phyloP scores from a whole-genome alignment of 257 asterid genomes.

The Solanum clarkiae region DNA sequence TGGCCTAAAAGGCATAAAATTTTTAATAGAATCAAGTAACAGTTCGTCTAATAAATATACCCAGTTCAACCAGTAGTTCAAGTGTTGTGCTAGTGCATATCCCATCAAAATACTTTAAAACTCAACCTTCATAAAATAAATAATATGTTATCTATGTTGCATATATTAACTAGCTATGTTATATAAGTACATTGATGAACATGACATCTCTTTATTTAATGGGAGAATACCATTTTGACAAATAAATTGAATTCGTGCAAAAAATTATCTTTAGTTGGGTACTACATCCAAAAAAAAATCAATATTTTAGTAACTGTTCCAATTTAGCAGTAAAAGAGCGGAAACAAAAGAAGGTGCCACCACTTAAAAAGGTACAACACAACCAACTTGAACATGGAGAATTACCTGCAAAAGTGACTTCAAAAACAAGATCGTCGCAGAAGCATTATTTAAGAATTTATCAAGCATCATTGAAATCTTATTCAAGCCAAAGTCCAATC shows the following conservation, averaged over 20 bases:
- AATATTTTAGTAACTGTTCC: background rate
- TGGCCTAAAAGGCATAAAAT: background rate
- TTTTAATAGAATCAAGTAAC: background rate
- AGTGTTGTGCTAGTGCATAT: background rate
- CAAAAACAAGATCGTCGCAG: conserved; percentile 53
- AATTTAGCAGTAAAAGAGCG: background rate
- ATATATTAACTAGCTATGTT: background rate
- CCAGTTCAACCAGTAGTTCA: background rate
- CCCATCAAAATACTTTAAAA: background rate
- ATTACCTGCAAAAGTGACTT: conserved; percentile 76
- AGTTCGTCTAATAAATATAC: background rate
- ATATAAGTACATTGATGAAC: background rate
- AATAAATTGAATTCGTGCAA: background rate
- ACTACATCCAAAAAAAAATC: background rate
- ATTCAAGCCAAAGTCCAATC: conserved; percentile 31
- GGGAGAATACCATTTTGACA: background rate
- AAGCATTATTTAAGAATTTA: conserved; percentile 68
- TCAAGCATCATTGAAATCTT: conserved; percentile 36
- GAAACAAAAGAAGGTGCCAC: background rate
- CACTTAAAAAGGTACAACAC: background rate
- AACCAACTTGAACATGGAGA: background rate
- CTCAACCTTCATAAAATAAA: background rate
- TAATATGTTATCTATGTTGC: background rate
- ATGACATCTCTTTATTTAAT: background rate
- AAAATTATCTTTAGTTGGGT: background rate